Base-by-base conservation (phyloP, 139 green algal species). In the Tetraselmis chui region DNA sequence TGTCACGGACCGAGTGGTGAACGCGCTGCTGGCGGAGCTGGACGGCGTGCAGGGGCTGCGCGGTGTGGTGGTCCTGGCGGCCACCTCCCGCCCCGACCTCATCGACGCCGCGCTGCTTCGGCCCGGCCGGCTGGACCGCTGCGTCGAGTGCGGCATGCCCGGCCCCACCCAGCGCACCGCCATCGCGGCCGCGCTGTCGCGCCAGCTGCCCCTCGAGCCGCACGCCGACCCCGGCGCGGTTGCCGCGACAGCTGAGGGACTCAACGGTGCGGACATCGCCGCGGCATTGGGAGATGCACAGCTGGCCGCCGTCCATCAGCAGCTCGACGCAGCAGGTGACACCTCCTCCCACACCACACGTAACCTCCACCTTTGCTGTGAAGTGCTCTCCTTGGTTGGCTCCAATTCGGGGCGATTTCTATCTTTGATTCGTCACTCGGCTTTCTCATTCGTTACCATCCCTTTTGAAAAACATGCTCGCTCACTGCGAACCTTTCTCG, bases 21-120 rank as follows among this genome's bases (percentile, higher is more conserved):
- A 98, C 84, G 95, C 98, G 91, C 90, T 99, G 81, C 88, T 99
- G 59, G 98, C 97, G 1, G 95, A 98, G 90, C 93, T 99, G 80
- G 97, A 99, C 84, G 97, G 97, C 18, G 94, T 99, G 76, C 93
- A 98, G 85, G 91, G 91, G 26, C 88, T 99, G 32, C 76, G 80
- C 28, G 95, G 91, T 82, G 97, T 99, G 75, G 89, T 87, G 29
- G 95, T 99, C 77, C 59, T 99, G 30, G 97, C 89, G 1, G 97
- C 97, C 30, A 98, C 97, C 29, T 95, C 91, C 26, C 85, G 96
- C 26, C 96, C 95, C 0, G 94, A 98, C 87, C 85, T 96, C 31
- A 89, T 99, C 25, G 95, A 99, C 83, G 86, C 96, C 0, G 96
- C 96, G 30, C 90, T 99, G 85, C 91, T 98, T 79, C 87, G 96